A percentile compares a stretch with the other conserved stretches of the same genome.
Conservation (phyloP, 2,329 filamentous ascomycete species). For the Talaromyces piceae region DNA sequence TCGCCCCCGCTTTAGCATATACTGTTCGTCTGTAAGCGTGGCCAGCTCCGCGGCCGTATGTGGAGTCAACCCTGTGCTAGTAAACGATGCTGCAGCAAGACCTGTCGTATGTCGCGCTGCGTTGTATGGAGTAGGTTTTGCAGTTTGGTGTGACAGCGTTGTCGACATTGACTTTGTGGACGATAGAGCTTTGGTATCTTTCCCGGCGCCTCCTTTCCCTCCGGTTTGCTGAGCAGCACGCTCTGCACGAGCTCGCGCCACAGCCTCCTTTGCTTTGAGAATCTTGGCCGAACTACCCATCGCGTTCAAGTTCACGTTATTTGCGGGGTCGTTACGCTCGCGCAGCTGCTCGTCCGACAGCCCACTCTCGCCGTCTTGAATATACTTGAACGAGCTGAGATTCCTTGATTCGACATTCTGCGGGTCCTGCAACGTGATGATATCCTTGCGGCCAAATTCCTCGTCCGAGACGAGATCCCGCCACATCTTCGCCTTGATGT, state of each 20-base stretch:
- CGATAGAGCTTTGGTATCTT: not conserved
- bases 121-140: constrained; percentile 58
- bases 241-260: constrained; percentile 79
- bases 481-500: constrained; percentile 97
- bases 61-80: constrained; percentile 85
- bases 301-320: constrained; percentile 69
- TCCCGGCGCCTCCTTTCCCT: constrained; percentile 13
- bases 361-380: constrained; percentile 70
- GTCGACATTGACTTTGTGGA: constrained; percentile 7
- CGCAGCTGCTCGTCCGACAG: constrained; percentile 63
- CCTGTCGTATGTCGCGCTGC: constrained; percentile 87
- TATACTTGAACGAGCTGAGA: constrained; percentile 78
- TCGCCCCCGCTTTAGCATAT: constrained; percentile 84
- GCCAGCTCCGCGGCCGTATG: constrained; percentile 84
- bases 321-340: constrained; percentile 50
- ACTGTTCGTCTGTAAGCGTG: constrained; percentile 85
- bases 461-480: constrained; percentile 78
- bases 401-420: constrained; percentile 79
- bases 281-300: constrained; percentile 78
- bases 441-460: constrained; percentile 80
- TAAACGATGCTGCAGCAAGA: constrained; percentile 86
- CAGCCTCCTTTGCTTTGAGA: constrained; percentile 80
- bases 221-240: constrained; percentile 41
- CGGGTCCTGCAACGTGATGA: constrained; percentile 93
- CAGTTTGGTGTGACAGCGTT: constrained; percentile 17